Conservation (phyloP, 2,329 filamentous ascomycete genomes). For the Colletotrichum somersetense region DNA sequence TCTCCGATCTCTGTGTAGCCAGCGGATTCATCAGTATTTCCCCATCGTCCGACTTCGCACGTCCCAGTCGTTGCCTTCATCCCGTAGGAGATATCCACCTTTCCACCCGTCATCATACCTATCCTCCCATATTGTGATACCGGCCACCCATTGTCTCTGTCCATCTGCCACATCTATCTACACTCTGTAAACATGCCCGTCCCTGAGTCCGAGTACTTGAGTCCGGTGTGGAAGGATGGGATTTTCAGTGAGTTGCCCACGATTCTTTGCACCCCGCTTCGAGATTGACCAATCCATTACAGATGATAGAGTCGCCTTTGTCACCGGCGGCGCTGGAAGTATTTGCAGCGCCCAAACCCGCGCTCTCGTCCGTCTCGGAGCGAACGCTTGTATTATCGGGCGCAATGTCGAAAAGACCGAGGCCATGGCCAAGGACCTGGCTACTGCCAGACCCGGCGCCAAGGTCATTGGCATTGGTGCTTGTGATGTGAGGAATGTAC, state of each 20-base stretch:
- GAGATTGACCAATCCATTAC: constrained; percentile 33
- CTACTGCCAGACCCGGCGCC: constrained; percentile 80
- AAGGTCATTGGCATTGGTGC: constrained; percentile 90
- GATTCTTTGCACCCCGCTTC: constrained; percentile 7
- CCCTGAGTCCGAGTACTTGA: constrained; percentile 81
- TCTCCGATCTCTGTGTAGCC: constrained; percentile 17
- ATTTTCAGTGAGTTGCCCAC: constrained; percentile 76
- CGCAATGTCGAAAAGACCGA: constrained; percentile 92
- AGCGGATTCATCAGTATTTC: not conserved
- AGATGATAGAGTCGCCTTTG: constrained; percentile 93
- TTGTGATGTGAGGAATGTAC: constrained; percentile 80
- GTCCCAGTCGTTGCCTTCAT: constrained; percentile 6
- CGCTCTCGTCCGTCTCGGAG: constrained; percentile 90
- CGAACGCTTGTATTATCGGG: constrained; percentile 93
- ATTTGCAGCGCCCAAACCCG: constrained; percentile 96
- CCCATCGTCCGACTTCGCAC: not conserved
- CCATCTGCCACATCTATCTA: not conserved
- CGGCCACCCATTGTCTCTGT: constrained; percentile 7
- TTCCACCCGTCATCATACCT: constrained; percentile 8
- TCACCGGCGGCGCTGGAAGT: constrained; percentile 91
- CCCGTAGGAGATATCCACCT: constrained; percentile 11
- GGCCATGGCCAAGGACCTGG: constrained; percentile 82
- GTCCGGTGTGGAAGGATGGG: constrained; percentile 86
- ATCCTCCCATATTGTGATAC: constrained; percentile 1
- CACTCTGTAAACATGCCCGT: constrained; percentile 68